phyloP scores from a whole-genome alignment of 2,329 filamentous ascomycete genomes.

The Colletotrichum incanum region DNA sequence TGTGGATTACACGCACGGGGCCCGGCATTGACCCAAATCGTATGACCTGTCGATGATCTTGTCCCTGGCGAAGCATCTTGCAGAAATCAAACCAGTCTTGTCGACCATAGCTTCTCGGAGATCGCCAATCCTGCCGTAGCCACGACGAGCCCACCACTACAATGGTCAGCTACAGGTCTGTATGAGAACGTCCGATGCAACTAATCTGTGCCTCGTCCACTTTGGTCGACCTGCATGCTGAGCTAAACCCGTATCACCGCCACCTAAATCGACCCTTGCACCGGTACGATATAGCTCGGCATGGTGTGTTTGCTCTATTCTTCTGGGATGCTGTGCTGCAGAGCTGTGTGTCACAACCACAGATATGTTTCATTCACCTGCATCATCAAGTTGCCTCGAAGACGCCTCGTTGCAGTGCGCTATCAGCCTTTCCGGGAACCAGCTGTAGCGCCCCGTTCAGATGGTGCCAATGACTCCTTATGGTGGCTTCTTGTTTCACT shows the following conservation, averaged over 20 bases:
- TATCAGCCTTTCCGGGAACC: slow-evolving; percentile 41
- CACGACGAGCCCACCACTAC: slow-evolving; percentile 27
- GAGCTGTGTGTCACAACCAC: slow-evolving; percentile 36
- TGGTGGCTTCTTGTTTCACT: slow-evolving; percentile 39
- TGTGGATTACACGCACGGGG: slow-evolving; percentile 21
- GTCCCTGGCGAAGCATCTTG: slow-evolving; percentile 30
- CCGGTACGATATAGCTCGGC: slow-evolving; percentile 34
- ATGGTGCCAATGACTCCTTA: slow-evolving; percentile 34
- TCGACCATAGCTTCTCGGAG: slow-evolving; percentile 28
- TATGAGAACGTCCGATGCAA: slow-evolving; percentile 15
- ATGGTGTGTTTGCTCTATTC: slow-evolving; percentile 32
- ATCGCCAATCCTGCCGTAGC: slow-evolving; percentile 33
- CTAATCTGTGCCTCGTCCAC: slow-evolving; percentile 33
- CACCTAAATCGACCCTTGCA: slow-evolving; percentile 32
- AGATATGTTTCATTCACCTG: slow-evolving; percentile 39
- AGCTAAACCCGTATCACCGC: slow-evolving; percentile 40
- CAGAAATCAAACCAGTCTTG: slow-evolving; percentile 28
- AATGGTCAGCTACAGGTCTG: slow-evolving; percentile 39
- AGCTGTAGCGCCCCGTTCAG: slow-evolving; percentile 41
- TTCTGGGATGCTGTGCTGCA: slow-evolving; percentile 29
- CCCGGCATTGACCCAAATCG: slow-evolving; percentile 32
- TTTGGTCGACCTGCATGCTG: slow-evolving; percentile 41
- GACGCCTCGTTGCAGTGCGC: slow-evolving; percentile 34
- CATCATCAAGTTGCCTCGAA: slow-evolving; percentile 41
- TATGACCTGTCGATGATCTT: slow-evolving; percentile 35